Percentiles rank a stretch among this genome's conserved stretches.
These are phyloP conservation scores for Diaporthe sp. DNA, from an alignment of 2,329 filamentous ascomycete species.

Conservation along the genomic window DNA sequence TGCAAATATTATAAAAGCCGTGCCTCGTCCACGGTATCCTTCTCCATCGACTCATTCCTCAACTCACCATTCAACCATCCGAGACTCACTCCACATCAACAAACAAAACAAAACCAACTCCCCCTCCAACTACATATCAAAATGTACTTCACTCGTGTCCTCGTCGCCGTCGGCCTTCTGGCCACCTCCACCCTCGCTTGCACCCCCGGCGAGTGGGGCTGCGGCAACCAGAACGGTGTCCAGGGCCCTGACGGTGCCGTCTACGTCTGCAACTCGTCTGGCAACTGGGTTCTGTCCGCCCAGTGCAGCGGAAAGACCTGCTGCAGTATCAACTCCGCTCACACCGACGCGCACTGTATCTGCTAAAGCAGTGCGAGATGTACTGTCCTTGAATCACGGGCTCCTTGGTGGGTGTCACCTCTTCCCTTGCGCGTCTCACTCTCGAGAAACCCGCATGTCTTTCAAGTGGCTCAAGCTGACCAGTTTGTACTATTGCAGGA, in stretches of 20 bases:
- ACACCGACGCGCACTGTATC: conserved; percentile 18
- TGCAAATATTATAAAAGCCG: neutral
- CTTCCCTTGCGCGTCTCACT: too few species aligned
- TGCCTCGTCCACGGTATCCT: neutral
- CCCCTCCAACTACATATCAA: neutral
- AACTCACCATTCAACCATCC: neutral
- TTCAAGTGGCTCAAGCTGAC: neutral
- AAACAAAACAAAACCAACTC: neutral
- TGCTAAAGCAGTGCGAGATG: conserved; percentile 1
- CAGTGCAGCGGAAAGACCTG: conserved; percentile 11
- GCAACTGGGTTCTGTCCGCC: conserved; percentile 27
- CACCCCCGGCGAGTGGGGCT: conserved; percentile 21
- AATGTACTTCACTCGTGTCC: conserved; percentile 31
- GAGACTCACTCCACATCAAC: too few species aligned
- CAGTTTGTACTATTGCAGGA: neutral
- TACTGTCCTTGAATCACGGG: neutral
- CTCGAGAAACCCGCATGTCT: neutral
- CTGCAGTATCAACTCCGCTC: conserved; percentile 10
- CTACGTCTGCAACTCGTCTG: conserved; percentile 33
- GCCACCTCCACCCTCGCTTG: conserved; percentile 29
- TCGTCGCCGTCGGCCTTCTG: conserved; percentile 26
- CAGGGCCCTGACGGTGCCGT: conserved; percentile 33
- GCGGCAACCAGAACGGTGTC: conserved; percentile 34
- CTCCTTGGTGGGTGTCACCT: neutral
- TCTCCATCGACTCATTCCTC: neutral